Conservation (phyloP, 352 stramenopile genomes). For the Hyaloperonospora brassicae region DNA sequence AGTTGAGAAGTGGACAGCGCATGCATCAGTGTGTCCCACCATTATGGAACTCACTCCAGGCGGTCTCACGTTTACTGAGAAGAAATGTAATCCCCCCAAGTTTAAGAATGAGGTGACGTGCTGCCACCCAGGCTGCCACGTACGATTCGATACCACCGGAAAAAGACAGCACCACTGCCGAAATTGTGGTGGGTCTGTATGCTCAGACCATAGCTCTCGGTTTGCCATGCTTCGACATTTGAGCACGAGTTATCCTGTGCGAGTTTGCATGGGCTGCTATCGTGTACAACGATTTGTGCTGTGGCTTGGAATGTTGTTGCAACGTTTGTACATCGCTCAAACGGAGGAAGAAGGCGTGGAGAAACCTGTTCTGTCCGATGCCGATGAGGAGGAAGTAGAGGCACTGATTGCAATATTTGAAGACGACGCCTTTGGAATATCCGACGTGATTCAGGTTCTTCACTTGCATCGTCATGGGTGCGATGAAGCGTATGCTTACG, state of each 20-base stretch:
- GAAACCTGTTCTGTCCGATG: conserved; percentile 30
- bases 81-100: conserved; percentile 50
- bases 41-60: conserved; percentile 47
- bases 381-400: conserved; percentile 61
- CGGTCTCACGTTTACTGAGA: conserved; percentile 52
- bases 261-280: conserved; percentile 64
- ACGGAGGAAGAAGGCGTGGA: conserved; percentile 26
- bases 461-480: conserved; percentile 70
- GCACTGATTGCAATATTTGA: conserved; percentile 38
- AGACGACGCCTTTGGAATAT: conserved; percentile 56
- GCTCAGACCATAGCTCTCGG: conserved; percentile 70
- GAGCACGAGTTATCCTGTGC: conserved; percentile 52
- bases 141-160: conserved; percentile 61
- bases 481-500: conserved; percentile 62
- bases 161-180: conserved; percentile 80
- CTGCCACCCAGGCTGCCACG: conserved; percentile 49
- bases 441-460: conserved; percentile 73
- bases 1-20: conserved; percentile 33
- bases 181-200: conserved; percentile 72
- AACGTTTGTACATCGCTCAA: conserved; percentile 49
- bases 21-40: conserved; percentile 25
- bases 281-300: conserved; percentile 63
- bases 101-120: conserved; percentile 66
- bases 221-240: conserved; percentile 63
- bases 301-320: conserved; percentile 60